Base-by-base conservation (phyloP, 768 basidiomycete genomes). In the Imleria badia region DNA sequence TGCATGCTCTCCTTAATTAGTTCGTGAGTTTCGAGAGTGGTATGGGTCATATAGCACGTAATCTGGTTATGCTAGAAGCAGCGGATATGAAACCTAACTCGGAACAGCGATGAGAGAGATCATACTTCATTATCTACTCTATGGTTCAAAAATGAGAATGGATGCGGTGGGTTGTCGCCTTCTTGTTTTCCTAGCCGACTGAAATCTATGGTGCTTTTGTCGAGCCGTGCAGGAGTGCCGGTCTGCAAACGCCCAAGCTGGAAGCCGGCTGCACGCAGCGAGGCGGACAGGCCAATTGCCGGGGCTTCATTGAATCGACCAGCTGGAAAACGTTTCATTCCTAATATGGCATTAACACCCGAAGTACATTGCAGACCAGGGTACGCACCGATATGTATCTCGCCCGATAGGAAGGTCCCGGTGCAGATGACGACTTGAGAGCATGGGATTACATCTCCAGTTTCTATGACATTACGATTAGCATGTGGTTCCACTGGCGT, bases 391-490 rank as follows among this genome's bases (percentile, higher is more conserved):
- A 96, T 89, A 63, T 95, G 93, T 42, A 94, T 92, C 72, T 95
- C 91, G 12, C 91, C 94, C 3, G 88, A 87, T 23, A 96, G 79
- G 66, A 96, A 96, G 0, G 94, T 96, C 9, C 94, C 94, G 0
- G 93, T 95, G 61, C 91, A 93, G 14, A 96, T 80, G 29, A 96
- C 88, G 12, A 94, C 89, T 60, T 87, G 84, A 5, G 87, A 84
- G 62, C 91, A 95, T 17, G 75, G 73, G 29, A 95, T 84, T 17
- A 85, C 65, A 47, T 93, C 87, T 11, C 91, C 89, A 5, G 81
- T 77, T 31, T 91, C 91, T 91, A 68, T 12, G 20, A 38, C 30
- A 54, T 14, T 29, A 40, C 14, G 1, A 22, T 63, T 13, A 63
- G 51, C 12, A 36, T 39, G 17, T 22, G 9, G 14, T 26, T 31